Conservation (phyloP, 805 yeast species). For the Lachancea kluyveri region DNA sequence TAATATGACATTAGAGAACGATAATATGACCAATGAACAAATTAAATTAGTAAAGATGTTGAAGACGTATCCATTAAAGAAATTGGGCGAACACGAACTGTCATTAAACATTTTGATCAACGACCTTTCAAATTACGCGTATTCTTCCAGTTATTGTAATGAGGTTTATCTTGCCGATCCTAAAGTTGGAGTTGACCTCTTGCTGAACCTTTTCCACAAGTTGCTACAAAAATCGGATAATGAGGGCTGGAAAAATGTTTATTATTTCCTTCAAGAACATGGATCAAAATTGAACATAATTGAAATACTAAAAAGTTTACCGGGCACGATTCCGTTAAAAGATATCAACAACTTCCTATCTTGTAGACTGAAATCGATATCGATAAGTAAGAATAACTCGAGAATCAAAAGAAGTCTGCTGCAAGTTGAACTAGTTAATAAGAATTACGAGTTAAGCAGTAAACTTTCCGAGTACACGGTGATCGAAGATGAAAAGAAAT, state of each 20-base stretch:
- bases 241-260: constrained; percentile 8
- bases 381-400: constrained; percentile 35
- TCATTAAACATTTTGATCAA: constrained; percentile 57
- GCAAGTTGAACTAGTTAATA: constrained; percentile 47
- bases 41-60: constrained; percentile 12
- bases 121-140: constrained; percentile 47
- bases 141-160: constrained; percentile 59
- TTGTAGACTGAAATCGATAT: constrained; percentile 37
- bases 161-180: constrained; percentile 36
- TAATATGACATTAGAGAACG: constrained; percentile 8
- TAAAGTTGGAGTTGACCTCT: constrained; percentile 36
- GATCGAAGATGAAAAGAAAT: constrained; percentile 41
- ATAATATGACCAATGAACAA: constrained; percentile 5
- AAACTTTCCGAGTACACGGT: constrained; percentile 32
- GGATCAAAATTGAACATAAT: constrained; percentile 17
- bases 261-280: constrained; percentile 23
- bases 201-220: constrained; percentile 35
- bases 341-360: constrained; percentile 40
- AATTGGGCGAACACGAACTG: constrained; percentile 53
- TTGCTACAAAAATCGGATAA: constrained; percentile 31
- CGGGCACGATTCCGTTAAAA: constrained; percentile 41
- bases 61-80: constrained; percentile 51
- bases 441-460: constrained; percentile 38
- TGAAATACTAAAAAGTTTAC: constrained; percentile 43
- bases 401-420: constrained; percentile 42